These are phyloP conservation scores for Dactylis glomerata DNA, from an alignment of 176 grass and related monocot species.

Conservation along the genomic window DNA sequence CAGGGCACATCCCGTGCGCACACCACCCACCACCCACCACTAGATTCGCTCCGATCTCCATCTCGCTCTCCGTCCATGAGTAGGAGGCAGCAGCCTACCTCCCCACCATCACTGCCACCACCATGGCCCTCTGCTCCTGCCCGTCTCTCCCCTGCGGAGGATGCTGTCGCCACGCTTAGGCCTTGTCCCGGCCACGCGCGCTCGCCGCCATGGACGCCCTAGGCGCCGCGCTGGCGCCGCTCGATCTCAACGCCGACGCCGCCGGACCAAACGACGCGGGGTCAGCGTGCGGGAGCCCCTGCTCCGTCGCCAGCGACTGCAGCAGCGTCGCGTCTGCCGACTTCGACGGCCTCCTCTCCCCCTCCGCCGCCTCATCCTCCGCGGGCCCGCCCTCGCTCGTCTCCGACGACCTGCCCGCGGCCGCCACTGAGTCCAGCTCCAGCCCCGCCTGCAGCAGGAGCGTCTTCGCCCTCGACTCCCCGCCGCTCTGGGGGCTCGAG, in stretches of 20 bases:
- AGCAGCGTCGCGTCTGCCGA: constrained; percentile 76
- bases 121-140: not conserved
- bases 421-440: not conserved
- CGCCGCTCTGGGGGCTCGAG: constrained; percentile 68
- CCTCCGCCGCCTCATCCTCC: not conserved
- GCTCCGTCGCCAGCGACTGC: constrained; percentile 75
- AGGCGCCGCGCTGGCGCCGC: constrained; percentile 1
- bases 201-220: constrained; percentile 21
- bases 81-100: not conserved
- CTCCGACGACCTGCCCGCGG: constrained; percentile 28
- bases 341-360: constrained; percentile 42
- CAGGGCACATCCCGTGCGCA: not conserved
- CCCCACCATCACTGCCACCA: not conserved
- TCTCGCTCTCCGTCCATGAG: not conserved
- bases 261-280: not conserved
- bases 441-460: constrained; percentile 29
- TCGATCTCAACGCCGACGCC: not conserved
- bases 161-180: no score
- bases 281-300: constrained; percentile 46
- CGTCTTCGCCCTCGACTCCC: constrained; percentile 59
- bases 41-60: not conserved
- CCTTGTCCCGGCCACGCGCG: not conserved
- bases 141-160: not conserved
- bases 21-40: not conserved
- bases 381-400: not conserved